A percentile compares a stretch with the other conserved stretches of the same genome.
Conservation (phyloP, 179 eudicot genomes). For the Beta corolliflora region DNA sequence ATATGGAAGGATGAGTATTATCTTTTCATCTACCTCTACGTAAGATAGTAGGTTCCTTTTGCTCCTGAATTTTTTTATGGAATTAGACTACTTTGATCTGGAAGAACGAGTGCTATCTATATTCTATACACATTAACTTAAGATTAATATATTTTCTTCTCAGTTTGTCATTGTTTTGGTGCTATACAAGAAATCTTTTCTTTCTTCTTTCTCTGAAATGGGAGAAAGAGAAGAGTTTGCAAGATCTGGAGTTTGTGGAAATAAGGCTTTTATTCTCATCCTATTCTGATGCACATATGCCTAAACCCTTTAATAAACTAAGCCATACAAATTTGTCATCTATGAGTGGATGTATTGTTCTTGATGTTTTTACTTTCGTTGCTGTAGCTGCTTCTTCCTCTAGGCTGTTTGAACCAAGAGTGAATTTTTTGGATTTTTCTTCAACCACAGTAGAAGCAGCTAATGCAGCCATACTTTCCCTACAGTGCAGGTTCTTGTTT, state of each 20-base stretch:
- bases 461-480: slow-evolving; percentile 7
- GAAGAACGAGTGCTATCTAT: neutral
- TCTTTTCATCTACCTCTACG: too few species aligned
- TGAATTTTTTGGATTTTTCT: neutral
- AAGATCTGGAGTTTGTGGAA: too few species aligned
- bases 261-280: neutral
- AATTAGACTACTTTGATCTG: neutral
- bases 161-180: too few species aligned
- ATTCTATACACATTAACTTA: neutral
- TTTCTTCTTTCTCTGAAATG: too few species aligned
- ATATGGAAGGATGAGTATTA: too few species aligned
- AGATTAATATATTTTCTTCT: neutral
- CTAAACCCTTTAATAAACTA: neutral
- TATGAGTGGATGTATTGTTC: neutral
- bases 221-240: too few species aligned
- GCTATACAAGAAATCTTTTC: too few species aligned
- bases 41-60: neutral
- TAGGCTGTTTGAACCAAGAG: neutral
- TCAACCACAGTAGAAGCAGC: neutral
- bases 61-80: neutral
- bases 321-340: neutral
- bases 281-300: neutral
- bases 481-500: slow-evolving; percentile 36
- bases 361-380: neutral
- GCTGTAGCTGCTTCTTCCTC: neutral